A percentile compares a stretch with the other conserved stretches of the same genome.
phyloP scores from a whole-genome alignment of 176 grass and related monocot genomes.

The Coix lacrymajobi region DNA sequence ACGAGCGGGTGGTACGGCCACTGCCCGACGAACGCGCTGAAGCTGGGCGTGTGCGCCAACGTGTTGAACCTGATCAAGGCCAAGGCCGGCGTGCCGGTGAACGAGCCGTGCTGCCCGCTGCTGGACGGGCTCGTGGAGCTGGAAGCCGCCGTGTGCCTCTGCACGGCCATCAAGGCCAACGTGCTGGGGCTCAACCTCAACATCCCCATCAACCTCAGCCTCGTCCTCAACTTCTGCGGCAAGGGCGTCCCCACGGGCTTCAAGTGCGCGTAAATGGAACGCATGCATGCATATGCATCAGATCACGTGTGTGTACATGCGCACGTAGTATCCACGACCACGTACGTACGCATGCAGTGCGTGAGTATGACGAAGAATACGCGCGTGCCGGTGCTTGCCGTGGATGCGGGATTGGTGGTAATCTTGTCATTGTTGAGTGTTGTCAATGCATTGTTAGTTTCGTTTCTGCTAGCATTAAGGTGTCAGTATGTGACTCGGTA shows the following conservation, averaged over 20 bases:
- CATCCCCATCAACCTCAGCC: constrained; percentile 71
- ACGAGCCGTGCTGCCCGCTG: constrained; percentile 67
- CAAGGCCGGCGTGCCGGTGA: constrained; percentile 43
- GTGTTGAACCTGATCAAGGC: constrained; percentile 69
- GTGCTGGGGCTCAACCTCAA: constrained; percentile 78
- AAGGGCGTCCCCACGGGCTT: constrained; percentile 77
- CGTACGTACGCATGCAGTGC: too few species aligned
- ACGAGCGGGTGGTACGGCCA: constrained; percentile 47
- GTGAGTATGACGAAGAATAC: too few species aligned
- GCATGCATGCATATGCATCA: not conserved
- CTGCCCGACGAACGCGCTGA: constrained; percentile 70
- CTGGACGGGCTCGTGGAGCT: constrained; percentile 69
- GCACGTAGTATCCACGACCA: not conserved
- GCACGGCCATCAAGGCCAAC: constrained; percentile 74
- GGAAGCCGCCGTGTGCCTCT: constrained; percentile 67
- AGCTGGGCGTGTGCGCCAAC: constrained; percentile 74
- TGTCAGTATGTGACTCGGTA: not conserved
- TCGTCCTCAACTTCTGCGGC: constrained; percentile 89
- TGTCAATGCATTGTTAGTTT: not conserved
- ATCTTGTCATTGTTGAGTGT: not conserved
- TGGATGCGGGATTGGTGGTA: not conserved
- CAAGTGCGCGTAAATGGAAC: constrained; percentile 53
- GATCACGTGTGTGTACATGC: not conserved
- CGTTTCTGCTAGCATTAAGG: not conserved
- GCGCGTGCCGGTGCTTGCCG: too few species aligned